These are phyloP conservation scores for Rhodotorula diobovata DNA, from an alignment of 768 basidiomycete genomes.

Conservation along the genomic window DNA sequence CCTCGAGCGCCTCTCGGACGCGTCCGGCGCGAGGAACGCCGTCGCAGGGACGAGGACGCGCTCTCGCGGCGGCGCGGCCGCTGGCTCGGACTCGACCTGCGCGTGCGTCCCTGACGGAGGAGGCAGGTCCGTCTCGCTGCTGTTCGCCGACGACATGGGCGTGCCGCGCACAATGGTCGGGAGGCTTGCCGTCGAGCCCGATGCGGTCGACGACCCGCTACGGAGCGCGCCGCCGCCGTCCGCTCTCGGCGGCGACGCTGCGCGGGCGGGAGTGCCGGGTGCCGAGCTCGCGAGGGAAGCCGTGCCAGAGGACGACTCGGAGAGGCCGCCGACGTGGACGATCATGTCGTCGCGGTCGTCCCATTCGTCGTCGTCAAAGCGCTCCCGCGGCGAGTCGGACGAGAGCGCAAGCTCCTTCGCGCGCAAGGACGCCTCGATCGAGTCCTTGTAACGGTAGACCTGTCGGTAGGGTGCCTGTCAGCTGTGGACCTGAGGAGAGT, in stretches of 20 bases:
- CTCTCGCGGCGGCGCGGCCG: not conserved
- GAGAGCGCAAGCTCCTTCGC: constrained; percentile 54
- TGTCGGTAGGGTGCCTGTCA: constrained; percentile 60
- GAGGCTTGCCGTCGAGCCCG: constrained; percentile 9
- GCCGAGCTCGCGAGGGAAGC: not conserved
- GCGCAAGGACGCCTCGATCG: constrained; percentile 61
- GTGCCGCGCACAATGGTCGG: not conserved
- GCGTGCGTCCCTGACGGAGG: not conserved
- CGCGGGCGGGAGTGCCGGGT: not conserved
- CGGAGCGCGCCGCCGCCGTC: not conserved
- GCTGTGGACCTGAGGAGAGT: constrained; percentile 37
- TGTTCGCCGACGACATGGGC: not conserved
- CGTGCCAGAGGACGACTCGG: constrained; percentile 1
- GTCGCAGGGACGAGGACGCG: constrained; percentile 7
- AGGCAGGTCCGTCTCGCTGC: not conserved
- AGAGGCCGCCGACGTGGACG: constrained; percentile 25
- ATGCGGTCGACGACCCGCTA: not conserved
- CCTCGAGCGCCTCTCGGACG: not conserved
- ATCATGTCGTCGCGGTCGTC: constrained; percentile 38
- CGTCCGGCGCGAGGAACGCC: not conserved
- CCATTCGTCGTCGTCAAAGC: constrained; percentile 19
- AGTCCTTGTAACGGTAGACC: constrained; percentile 73
- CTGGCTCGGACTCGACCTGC: not conserved
- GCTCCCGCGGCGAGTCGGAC: no score
- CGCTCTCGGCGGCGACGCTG: not conserved